Conservation (phyloP, 805 yeast species). For the Wickerhamiella sorbophila region DNA sequence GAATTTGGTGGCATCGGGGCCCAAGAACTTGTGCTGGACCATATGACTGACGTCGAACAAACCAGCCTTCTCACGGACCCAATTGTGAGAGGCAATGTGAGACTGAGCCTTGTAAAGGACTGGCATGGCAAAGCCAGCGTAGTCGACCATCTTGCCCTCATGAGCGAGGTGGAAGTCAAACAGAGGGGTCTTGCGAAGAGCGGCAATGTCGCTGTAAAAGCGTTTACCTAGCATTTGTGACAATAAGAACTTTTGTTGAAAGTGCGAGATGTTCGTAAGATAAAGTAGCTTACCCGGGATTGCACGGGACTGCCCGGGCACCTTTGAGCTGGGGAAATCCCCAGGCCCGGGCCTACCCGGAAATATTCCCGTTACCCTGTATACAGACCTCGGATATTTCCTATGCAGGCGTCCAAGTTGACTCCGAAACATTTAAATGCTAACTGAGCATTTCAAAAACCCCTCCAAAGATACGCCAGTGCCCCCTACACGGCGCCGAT, state of each 20-base stretch:
- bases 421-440: too few relatives aligned
- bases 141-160: conserved; percentile 88
- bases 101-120: conserved; percentile 71
- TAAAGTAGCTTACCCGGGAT: not conserved
- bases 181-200: conserved; percentile 46
- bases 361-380: too few relatives aligned
- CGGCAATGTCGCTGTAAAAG: not conserved
- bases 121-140: conserved; percentile 96
- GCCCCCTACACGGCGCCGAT: too few relatives aligned
- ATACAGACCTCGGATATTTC: too few relatives aligned
- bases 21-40: conserved; percentile 76
- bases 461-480: too few relatives aligned
- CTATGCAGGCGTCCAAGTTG: not conserved
- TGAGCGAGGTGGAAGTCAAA: conserved; percentile 61
- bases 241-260: too few relatives aligned
- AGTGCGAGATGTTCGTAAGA: too few relatives aligned
- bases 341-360: not conserved
- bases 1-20: conserved; percentile 50
- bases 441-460: too few relatives aligned
- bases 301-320: not conserved
- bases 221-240: not conserved
- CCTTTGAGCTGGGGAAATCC: not conserved
- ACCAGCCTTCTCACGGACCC: conserved; percentile 85
- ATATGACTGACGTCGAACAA: conserved; percentile 94
- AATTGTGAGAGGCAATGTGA: conserved; percentile 84